Evolutionary conservation across 352 stramenopile species (phyloP).

Genomic region (Halophytophthora batemanensis): DNA sequence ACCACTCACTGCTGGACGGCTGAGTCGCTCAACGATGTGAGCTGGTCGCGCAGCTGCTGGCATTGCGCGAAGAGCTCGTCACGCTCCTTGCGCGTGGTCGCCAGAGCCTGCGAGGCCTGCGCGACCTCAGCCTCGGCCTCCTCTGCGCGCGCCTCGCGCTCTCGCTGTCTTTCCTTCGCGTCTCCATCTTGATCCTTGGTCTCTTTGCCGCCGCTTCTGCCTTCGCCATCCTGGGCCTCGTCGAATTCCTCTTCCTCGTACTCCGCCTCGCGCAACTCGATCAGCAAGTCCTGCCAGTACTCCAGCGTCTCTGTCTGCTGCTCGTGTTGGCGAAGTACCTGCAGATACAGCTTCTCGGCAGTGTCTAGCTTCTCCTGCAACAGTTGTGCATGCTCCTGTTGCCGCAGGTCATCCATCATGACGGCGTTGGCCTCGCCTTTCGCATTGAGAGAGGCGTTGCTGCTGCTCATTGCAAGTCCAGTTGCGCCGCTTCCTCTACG

Average conservation of each 20-base stretch:
- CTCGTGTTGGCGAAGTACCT: slow-evolving; percentile 65
- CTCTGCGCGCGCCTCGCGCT: slow-evolving; percentile 13
- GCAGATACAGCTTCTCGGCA: slow-evolving; percentile 67
- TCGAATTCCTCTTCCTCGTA: slow-evolving; percentile 29
- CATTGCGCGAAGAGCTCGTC: slow-evolving; percentile 67
- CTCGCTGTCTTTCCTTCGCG: slow-evolving; percentile 10
- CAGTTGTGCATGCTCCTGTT: slow-evolving; percentile 38
- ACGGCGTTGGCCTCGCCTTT: slow-evolving; percentile 1
- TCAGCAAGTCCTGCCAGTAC: slow-evolving; percentile 54
- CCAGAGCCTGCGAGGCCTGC: slow-evolving; percentile 29
- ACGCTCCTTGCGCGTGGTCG: slow-evolving; percentile 40
- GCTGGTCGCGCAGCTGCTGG: slow-evolving; percentile 48
- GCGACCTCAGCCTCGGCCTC: slow-evolving; percentile 27
- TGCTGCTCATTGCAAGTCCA: slow-evolving; percentile 6
- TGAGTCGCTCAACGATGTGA: slow-evolving; percentile 20
- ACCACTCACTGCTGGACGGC: too few relatives aligned
- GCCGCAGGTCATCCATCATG: slow-evolving; percentile 28
- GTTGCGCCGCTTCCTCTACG: slow-evolving; percentile 1
- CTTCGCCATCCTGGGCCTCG: slow-evolving; percentile 16
- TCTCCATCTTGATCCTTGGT: slow-evolving; percentile 9
- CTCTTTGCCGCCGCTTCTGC: slow-evolving; percentile 8
- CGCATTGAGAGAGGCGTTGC: background rate
- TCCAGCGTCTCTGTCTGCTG: slow-evolving; percentile 61
- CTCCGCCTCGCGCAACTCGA: slow-evolving; percentile 42
- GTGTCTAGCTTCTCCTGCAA: slow-evolving; percentile 65